Percentiles rank a stretch among this genome's conserved stretches.
These are phyloP conservation scores for Flaveria ramosissima DNA, from an alignment of 129 eudicot species.

Conservation along the genomic window DNA sequence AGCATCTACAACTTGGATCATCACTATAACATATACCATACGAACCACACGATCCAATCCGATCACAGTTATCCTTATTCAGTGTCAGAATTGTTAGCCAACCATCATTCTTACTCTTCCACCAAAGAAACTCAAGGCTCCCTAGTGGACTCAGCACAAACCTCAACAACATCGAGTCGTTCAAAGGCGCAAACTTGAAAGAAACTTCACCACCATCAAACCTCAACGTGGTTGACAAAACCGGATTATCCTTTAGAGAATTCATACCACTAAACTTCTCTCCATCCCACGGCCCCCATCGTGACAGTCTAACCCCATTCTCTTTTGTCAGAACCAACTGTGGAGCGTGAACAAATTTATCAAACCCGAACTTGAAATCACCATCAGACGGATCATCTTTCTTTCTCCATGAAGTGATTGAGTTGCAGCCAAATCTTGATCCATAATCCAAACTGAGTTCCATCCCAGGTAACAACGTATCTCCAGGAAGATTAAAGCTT, in stretches of 20 bases:
- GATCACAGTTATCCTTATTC: conserved; percentile 53
- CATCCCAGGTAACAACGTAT: conserved; percentile 54
- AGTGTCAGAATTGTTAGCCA: conserved; percentile 44
- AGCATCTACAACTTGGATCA: conserved; percentile 53
- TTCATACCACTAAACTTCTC: conserved; percentile 44
- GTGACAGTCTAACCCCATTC: conserved; percentile 24
- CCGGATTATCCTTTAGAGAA: conserved; percentile 36
- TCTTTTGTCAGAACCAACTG: conserved; percentile 40
- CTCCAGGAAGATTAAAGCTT: conserved; percentile 43
- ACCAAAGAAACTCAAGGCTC: conserved; percentile 41
- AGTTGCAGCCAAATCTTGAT: conserved; percentile 17
- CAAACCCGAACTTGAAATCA: conserved; percentile 38
- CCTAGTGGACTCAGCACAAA: conserved; percentile 46
- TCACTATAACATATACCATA: conserved; percentile 51
- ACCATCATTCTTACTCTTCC: conserved; percentile 38
- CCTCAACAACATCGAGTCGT: conserved; percentile 37
- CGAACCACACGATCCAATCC: conserved; percentile 52
- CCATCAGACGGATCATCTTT: conserved; percentile 51
- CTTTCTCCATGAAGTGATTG: conserved; percentile 50
- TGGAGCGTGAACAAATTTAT: conserved; percentile 39
- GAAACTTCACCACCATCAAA: conserved; percentile 32
- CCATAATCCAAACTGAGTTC: conserved; percentile 44
- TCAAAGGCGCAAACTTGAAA: conserved; percentile 32
- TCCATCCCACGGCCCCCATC: conserved; percentile 73
- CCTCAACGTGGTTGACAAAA: conserved; percentile 26